Conservation (phyloP, 23 red algal genomes). For the Cyanidiococcus yangmingshanensis region DNA sequence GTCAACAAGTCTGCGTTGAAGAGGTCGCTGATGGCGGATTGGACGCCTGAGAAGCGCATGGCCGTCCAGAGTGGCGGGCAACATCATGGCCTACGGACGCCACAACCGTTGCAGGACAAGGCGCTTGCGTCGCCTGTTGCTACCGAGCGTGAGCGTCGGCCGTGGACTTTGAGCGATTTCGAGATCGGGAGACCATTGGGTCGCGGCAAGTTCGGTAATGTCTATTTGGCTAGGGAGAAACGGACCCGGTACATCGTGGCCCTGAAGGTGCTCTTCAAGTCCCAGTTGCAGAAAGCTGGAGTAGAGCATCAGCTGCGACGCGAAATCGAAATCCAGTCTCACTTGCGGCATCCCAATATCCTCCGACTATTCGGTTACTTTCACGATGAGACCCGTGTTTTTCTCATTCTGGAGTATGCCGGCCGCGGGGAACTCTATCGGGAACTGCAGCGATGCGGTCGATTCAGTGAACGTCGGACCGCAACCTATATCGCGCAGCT, state of each 20-base stretch:
- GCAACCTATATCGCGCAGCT: constrained; percentile 74
- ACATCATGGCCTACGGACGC: background rate
- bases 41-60: background rate
- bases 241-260: constrained; percentile 76
- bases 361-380: constrained; percentile 94
- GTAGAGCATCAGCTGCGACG: constrained; percentile 98
- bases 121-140: background rate
- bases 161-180: constrained; percentile 81
- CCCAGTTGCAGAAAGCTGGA: constrained; percentile 51
- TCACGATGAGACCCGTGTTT: constrained; percentile 81
- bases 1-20: background rate
- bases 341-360: constrained; percentile 91
- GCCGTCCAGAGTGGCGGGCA: background rate
- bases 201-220: constrained; percentile 91
- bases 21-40: background rate
- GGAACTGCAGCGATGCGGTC: constrained; percentile 43
- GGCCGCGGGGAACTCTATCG: constrained; percentile 94
- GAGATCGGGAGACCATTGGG: constrained; percentile 89
- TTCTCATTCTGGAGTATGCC: constrained; percentile 97
- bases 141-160: background rate
- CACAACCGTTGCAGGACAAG: background rate
- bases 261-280: constrained; percentile 93
- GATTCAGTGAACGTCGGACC: constrained; percentile 64
- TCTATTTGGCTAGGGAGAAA: constrained; percentile 97
- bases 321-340: constrained; percentile 97